Evolutionary conservation across 192 early-diverging fungal species (phyloP), one percentile per base, ranked within the genome.

Genomic region (Hyaloraphidium curvatum): DNA sequence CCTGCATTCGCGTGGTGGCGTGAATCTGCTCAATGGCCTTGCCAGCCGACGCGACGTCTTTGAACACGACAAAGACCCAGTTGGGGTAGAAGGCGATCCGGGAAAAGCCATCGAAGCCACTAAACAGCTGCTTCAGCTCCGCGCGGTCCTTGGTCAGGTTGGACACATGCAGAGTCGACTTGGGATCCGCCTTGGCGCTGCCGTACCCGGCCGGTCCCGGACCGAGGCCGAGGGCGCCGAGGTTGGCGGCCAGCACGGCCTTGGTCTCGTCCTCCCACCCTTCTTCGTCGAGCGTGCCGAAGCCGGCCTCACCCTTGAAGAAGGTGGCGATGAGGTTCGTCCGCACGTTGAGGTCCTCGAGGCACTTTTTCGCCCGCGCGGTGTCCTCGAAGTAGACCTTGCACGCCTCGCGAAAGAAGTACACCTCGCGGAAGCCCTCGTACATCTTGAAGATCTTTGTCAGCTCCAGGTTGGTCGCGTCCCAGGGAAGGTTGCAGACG

Each of bases 311-410:
- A 39, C 16, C 51, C 16, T 55, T 55, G 51, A 55, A 55, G 5
- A 19, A 55, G 1, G 54, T 54, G n/a, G 54, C 54, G 28, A 55
- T n/a, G 51, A 55, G 51, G 30, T 55, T 55, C n/a, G 54, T 55
- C 11, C 28, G 28, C 14, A 4, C 26, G 28, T 55, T 55, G n/a
- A 55, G 27, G 30, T 55, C 54, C 22, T 23, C 31, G n/a, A 55
- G 16, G 25, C 40, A 40, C 14, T 1, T 1, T 17, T 23, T 7
- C 28, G 54, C 54, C 3, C 22, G 23, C 26, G 16, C 54, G 21
- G 22, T 54, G 7, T 2, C 51, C 28, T 55, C 54, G 35, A 55
- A 55, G 30, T 52, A 17, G 19, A 55, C 14, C 35, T 55, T 55
- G 19, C 54, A 55, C 13, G 54, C 39, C 30, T 55, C 54, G 26